Percentiles rank a stretch among this genome's conserved stretches.
phyloP scores from a whole-genome alignment of 1,284 basidiomycete species.

The Rhodofomes roseus region DNA sequence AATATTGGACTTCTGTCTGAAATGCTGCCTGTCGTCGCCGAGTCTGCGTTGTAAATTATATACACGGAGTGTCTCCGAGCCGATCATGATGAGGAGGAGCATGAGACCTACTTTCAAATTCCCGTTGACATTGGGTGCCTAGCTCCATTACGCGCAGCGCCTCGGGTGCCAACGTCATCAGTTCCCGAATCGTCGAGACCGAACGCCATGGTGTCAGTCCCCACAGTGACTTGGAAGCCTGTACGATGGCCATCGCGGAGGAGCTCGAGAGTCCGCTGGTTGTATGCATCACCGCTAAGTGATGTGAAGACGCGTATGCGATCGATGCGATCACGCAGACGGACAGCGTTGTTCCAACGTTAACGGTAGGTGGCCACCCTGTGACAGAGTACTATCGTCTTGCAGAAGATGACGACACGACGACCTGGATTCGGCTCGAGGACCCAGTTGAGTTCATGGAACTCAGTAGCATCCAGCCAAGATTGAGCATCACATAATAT shows the following conservation, averaged over 20 bases:
- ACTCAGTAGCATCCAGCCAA: background rate
- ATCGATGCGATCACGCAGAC: background rate
- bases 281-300: background rate
- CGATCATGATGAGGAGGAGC: too few species aligned
- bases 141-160: too few species aligned
- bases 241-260: background rate
- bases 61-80: too few species aligned
- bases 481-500: background rate
- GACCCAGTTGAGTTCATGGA: background rate
- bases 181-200: background rate
- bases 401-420: background rate
- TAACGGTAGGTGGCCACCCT: background rate
- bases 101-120: too few species aligned
- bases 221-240: background rate
- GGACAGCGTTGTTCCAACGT: too few species aligned
- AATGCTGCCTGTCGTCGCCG: too few species aligned
- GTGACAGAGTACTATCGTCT: background rate
- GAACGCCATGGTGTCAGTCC: background rate
- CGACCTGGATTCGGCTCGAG: background rate
- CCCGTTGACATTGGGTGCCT: too few species aligned
- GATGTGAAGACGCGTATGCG: background rate
- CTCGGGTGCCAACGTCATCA: background rate
- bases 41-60: too few species aligned
- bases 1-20: too few species aligned
- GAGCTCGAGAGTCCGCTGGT: background rate